A percentile compares a stretch with the other conserved stretches of the same genome.
phyloP scores from a whole-genome alignment of 192 early-diverging fungal genomes.

The Coemansia sp. region DNA sequence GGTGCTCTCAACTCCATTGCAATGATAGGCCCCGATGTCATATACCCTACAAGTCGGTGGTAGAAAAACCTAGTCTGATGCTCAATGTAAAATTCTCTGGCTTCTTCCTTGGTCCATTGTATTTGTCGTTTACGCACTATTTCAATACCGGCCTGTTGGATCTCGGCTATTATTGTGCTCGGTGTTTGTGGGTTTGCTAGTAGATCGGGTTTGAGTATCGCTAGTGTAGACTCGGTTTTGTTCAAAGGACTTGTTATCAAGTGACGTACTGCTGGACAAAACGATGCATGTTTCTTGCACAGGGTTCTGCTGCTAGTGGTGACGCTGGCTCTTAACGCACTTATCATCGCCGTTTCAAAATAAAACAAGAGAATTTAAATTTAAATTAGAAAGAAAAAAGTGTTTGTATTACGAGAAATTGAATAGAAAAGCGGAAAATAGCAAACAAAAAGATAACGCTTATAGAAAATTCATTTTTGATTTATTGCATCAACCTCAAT shows the following conservation, averaged over 20 bases:
- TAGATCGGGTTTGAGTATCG: conserved; percentile 74
- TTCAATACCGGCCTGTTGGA: conserved; percentile 37
- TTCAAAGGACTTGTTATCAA: background rate
- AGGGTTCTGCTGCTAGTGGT: no score
- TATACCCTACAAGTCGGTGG: conserved; percentile 69
- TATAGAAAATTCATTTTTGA: no score
- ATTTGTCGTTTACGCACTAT: conserved; percentile 50
- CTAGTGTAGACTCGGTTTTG: conserved; percentile 59
- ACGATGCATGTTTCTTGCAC: background rate
- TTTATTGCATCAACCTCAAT: background rate
- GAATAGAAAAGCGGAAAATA: no score
- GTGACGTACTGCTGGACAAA: no score
- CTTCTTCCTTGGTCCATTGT: conserved; percentile 60
- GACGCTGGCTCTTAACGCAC: no score
- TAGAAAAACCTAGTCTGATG: conserved; percentile 71
- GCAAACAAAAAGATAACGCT: no score
- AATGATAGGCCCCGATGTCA: conserved; percentile 69
- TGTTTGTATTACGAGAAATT: no score
- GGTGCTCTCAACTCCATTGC: conserved; percentile 63
- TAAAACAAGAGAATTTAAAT: no score
- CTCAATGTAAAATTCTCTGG: conserved; percentile 67
- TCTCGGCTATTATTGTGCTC: conserved; percentile 47
- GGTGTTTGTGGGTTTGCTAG: conserved; percentile 59
- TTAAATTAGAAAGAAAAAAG: no score
- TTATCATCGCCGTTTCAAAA: no score